Conservation (phyloP, 1,139 yeast species). For the Komagataea norvegica region DNA sequence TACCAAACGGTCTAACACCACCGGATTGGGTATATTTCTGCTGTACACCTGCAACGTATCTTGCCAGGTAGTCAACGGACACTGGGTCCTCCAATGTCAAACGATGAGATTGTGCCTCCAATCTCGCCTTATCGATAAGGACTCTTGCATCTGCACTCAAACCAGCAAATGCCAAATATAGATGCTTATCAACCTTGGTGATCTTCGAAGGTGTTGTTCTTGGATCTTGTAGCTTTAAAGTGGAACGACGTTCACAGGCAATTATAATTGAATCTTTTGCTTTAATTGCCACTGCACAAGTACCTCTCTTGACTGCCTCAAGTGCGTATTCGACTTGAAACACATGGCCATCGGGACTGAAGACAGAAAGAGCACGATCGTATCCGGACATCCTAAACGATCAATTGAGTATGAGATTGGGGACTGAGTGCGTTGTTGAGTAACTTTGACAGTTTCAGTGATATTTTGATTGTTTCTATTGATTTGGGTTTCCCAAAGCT, state of each 20-base stretch:
- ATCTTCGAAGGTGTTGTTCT: slow-evolving; percentile 94
- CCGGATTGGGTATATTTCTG: slow-evolving; percentile 98
- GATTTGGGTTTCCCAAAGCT: too few species aligned
- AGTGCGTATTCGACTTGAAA: slow-evolving; percentile 98
- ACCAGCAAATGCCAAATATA: slow-evolving; percentile 93
- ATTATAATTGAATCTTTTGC: slow-evolving; percentile 85
- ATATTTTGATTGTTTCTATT: too few species aligned
- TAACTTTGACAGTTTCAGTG: too few species aligned
- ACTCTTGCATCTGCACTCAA: slow-evolving; percentile 96
- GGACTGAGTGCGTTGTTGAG: background rate
- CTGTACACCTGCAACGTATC: slow-evolving; percentile 94
- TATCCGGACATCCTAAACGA: slow-evolving; percentile 82
- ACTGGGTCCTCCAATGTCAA: slow-evolving; percentile 93
- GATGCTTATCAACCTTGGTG: slow-evolving; percentile 86
- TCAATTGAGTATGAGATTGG: background rate
- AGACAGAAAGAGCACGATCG: slow-evolving; percentile 98
- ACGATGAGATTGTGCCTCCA: slow-evolving; percentile 96
- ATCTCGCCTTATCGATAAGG: slow-evolving; percentile 89
- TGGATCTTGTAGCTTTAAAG: slow-evolving; percentile 92
- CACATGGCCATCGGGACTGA: slow-evolving; percentile 98
- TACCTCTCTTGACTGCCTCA: slow-evolving; percentile 97
- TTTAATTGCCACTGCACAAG: slow-evolving; percentile 96
- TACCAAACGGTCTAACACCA: slow-evolving; percentile 94
- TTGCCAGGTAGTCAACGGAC: slow-evolving; percentile 84
- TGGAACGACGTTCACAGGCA: slow-evolving; percentile 96